These are phyloP conservation scores for Pleomassaria siparia DNA, from an alignment of 2,329 filamentous ascomycete species.

Conservation along the genomic window DNA sequence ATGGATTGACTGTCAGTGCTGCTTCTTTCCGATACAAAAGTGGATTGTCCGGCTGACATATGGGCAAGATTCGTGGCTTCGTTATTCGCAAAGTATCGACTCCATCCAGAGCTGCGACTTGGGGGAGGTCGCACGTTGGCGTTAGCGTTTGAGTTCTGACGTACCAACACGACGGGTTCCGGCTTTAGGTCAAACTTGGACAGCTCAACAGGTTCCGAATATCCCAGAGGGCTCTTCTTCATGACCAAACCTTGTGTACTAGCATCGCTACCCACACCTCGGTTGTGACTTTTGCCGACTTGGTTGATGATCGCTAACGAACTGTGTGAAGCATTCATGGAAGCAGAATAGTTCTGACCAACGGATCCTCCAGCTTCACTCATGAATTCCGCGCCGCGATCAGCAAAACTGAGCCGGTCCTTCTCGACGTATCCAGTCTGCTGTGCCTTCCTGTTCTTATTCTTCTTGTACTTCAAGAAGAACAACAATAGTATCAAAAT, in stretches of 20 bases:
- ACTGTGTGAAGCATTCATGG: conserved; percentile 39
- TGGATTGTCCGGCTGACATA: conserved; percentile 58
- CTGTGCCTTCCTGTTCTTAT: conserved; percentile 61
- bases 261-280: conserved; percentile 56
- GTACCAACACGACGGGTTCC: conserved; percentile 33
- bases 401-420: conserved; percentile 52
- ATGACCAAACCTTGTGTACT: conserved; percentile 63
- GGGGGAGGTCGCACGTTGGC: conserved; percentile 6
- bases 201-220: conserved; percentile 48
- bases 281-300: conserved; percentile 51
- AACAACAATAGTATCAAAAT: conserved; percentile 74
- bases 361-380: conserved; percentile 51
- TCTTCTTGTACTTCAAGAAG: conserved; percentile 63
- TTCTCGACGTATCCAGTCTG: conserved; percentile 54
- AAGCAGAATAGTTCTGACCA: conserved; percentile 30
- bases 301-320: conserved; percentile 60
- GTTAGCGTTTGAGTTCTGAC: conserved; percentile 38
- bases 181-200: conserved; percentile 47
- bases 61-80: conserved; percentile 58
- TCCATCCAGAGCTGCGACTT: conserved; percentile 70
- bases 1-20: conserved; percentile 42
- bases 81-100: conserved; percentile 74
- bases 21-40: conserved; percentile 42
- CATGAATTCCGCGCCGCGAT: conserved; percentile 56
- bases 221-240: conserved; percentile 49